A percentile compares a stretch with the other conserved stretches of the same genome.
phyloP scores from a whole-genome alignment of 176 grass and related monocot species.

The Hsuehochloa calcarea region DNA sequence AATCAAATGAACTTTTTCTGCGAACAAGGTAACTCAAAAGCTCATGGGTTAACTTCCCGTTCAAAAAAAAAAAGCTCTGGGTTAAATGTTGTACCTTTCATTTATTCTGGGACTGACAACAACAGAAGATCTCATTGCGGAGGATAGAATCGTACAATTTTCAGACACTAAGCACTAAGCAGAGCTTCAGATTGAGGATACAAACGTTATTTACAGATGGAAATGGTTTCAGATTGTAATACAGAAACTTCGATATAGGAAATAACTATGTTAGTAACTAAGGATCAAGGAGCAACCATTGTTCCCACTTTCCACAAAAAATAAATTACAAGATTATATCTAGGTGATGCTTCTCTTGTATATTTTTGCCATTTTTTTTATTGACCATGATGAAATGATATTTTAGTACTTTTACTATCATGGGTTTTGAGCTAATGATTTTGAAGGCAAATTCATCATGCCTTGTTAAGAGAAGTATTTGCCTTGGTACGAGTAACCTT shows the following conservation, averaged over 20 bases:
- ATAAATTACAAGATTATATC: not conserved
- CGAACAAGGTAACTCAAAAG: slow-evolving; percentile 9
- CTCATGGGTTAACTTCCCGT: not conserved
- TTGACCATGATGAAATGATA: not conserved
- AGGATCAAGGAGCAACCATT: not conserved
- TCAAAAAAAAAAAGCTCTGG: not conserved
- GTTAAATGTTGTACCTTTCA: not conserved
- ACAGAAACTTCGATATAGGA: not conserved
- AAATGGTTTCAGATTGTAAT: not conserved
- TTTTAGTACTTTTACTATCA: not conserved
- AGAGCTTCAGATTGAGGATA: not conserved
- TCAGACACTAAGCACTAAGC: not conserved
- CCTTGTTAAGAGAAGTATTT: not conserved
- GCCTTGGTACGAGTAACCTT: not conserved
- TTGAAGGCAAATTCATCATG: slow-evolving; percentile 3
- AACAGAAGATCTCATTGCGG: slow-evolving; percentile 1
- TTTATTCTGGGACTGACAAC: not conserved
- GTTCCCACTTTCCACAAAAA: not conserved
- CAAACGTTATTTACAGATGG: not conserved
- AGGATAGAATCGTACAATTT: not conserved
- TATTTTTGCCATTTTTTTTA: not conserved
- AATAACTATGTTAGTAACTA: not conserved
- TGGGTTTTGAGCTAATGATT: not conserved
- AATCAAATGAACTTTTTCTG: not conserved
- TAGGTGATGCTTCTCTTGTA: not conserved